phyloP scores from a whole-genome alignment of 2,329 filamentous ascomycete species.

The Didymella sp. region DNA sequence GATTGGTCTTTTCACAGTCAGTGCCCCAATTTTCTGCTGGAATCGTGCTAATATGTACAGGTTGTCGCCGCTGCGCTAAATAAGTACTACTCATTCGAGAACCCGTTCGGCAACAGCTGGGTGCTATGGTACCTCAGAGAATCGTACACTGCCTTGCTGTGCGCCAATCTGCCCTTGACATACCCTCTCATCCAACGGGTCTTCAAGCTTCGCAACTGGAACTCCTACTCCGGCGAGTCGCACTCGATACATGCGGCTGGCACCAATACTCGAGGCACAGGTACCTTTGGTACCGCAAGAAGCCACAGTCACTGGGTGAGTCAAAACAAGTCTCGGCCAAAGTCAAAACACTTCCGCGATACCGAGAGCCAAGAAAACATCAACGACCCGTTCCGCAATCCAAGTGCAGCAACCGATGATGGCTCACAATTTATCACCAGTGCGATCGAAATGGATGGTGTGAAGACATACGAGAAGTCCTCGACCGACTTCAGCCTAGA shows the following conservation, averaged over 20 bases:
- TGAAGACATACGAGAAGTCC: slow-evolving; percentile 22
- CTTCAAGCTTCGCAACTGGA: slow-evolving; percentile 49
- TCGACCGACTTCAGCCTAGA: slow-evolving; percentile 20
- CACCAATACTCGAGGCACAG: slow-evolving; percentile 9
- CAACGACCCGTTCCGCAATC: slow-evolving; percentile 26
- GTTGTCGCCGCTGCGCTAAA: slow-evolving; percentile 66
- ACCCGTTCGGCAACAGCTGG: slow-evolving; percentile 64
- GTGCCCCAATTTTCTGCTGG: not conserved
- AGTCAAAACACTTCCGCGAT: slow-evolving; percentile 25
- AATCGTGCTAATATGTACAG: slow-evolving; percentile 8
- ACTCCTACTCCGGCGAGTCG: slow-evolving; percentile 28
- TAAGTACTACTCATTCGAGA: slow-evolving; percentile 66
- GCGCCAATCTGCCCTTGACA: slow-evolving; percentile 66
- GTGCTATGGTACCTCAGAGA: slow-evolving; percentile 67
- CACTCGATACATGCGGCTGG: slow-evolving; percentile 9
- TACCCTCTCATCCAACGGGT: slow-evolving; percentile 63
- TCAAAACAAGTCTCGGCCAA: slow-evolving; percentile 16
- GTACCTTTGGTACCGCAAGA: slow-evolving; percentile 6
- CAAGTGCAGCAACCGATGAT: slow-evolving; percentile 16
- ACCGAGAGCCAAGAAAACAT: slow-evolving; percentile 36
- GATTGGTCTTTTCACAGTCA: slow-evolving; percentile 55
- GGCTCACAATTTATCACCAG: slow-evolving; percentile 35
- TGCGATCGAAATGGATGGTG: slow-evolving; percentile 35
- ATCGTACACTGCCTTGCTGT: slow-evolving; percentile 64
- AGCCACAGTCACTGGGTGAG: slow-evolving; percentile 24